Conservation (phyloP, 495 filamentous ascomycete species). For the Penicillium canariense region DNA sequence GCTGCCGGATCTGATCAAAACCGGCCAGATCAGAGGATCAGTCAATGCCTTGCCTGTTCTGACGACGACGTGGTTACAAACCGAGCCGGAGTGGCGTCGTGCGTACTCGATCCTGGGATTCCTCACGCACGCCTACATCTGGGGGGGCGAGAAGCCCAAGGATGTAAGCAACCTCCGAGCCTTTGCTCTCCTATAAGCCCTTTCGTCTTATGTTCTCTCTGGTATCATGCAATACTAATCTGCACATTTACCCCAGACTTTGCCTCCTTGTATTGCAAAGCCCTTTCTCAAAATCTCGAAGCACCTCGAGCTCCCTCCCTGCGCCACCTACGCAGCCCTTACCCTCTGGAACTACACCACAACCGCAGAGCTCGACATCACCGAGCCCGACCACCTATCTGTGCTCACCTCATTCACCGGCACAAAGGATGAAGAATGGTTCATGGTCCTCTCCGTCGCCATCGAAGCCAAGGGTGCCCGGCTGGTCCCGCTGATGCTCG, state of each 20-base stretch:
- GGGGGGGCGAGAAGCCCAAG: conserved; percentile 81
- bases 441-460: conserved; percentile 90
- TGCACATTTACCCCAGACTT: conserved; percentile 51
- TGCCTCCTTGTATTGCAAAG: conserved; percentile 77
- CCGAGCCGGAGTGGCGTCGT: conserved; percentile 85
- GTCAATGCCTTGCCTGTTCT: conserved; percentile 77
- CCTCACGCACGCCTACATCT: conserved; percentile 89
- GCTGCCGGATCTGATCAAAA: conserved; percentile 73
- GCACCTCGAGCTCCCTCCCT: conserved; percentile 81
- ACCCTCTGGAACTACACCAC: conserved; percentile 92
- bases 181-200: too few relatives aligned
- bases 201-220: background rate
- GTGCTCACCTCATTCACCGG: conserved; percentile 86
- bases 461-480: conserved; percentile 89
- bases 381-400: conserved; percentile 78
- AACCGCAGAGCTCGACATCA: conserved; percentile 66
- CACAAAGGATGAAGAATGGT: conserved; percentile 94
- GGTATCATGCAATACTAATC: background rate
- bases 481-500: conserved; percentile 79
- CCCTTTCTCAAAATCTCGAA: conserved; percentile 76
- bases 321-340: conserved; percentile 89
- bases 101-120: conserved; percentile 85
- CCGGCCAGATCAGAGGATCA: conserved; percentile 67
- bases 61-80: conserved; percentile 66
- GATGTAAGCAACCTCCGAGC: conserved; percentile 60